phyloP scores from a whole-genome alignment of 108 stramenopile genomes.

The Cyclotella atomus region DNA sequence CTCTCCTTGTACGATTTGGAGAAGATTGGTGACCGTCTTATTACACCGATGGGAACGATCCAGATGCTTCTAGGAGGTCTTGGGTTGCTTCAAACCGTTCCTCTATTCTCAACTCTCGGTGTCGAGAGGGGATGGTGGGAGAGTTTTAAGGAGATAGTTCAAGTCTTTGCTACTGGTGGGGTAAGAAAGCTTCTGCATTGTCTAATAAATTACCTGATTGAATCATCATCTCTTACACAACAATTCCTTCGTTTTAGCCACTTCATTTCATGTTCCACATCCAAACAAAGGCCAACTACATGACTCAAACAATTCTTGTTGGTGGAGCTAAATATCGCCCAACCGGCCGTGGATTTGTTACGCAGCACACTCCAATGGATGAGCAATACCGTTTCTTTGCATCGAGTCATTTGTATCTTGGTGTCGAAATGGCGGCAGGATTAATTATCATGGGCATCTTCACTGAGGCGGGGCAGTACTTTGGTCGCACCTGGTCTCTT shows the following conservation, averaged over 20 bases:
- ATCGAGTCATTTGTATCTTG: slow-evolving; percentile 96
- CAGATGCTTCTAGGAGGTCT: slow-evolving; percentile 94
- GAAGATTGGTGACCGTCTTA: slow-evolving; percentile 91
- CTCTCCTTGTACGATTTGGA: slow-evolving; percentile 92
- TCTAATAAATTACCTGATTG: not conserved
- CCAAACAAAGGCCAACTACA: slow-evolving; percentile 97
- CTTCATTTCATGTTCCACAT: slow-evolving; percentile 99
- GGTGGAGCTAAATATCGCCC: slow-evolving; percentile 98
- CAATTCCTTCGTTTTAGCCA: slow-evolving; percentile 39
- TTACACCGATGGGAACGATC: slow-evolving; percentile 95
- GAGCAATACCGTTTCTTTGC: slow-evolving; percentile 98
- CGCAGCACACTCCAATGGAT: slow-evolving; percentile 94
- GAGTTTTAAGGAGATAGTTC: slow-evolving; percentile 84
- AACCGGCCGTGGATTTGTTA: slow-evolving; percentile 99
- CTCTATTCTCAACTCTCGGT: slow-evolving; percentile 94
- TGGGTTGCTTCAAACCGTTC: slow-evolving; percentile 96
- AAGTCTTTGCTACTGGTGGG: slow-evolving; percentile 96
- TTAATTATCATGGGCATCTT: slow-evolving; percentile 89
- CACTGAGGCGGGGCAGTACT: slow-evolving; percentile 92
- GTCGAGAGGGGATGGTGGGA: slow-evolving; percentile 95
- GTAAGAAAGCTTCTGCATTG: not conserved
- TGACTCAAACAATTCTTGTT: slow-evolving; percentile 96
- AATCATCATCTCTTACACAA: not conserved
- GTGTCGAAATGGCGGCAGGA: slow-evolving; percentile 93
- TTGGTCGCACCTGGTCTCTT: slow-evolving; percentile 96